Conservation (phyloP, 129 eudicot species). For the Apium graveolens region DNA sequence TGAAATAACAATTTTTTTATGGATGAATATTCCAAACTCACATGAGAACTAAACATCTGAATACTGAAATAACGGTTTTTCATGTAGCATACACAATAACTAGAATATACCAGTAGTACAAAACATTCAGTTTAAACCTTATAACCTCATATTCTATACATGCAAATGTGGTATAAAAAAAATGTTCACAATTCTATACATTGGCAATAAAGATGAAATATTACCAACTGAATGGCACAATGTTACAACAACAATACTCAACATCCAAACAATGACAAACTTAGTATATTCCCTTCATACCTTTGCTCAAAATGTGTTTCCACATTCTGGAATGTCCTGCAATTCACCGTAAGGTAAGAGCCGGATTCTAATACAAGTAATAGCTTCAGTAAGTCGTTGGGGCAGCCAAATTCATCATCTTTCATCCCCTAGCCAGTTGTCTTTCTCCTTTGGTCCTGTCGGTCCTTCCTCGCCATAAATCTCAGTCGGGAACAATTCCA, state of each 20-base stretch:
- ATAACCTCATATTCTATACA: neutral
- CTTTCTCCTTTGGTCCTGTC: conserved; percentile 97
- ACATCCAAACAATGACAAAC: neutral
- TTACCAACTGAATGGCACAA: neutral
- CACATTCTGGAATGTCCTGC: neutral
- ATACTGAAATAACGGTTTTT: too few relatives aligned
- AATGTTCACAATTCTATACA: neutral
- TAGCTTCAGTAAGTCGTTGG: neutral
- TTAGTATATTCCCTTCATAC: neutral
- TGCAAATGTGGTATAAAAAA: neutral
- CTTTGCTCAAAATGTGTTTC: neutral
- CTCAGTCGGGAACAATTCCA: conserved; percentile 74
- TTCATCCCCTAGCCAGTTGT: conserved; percentile 93
- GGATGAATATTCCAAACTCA: too few relatives aligned
- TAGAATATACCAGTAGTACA: neutral
- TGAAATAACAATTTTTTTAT: too few relatives aligned
- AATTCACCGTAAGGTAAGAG: neutral
- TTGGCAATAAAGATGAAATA: neutral
- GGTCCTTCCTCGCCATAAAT: conserved; percentile 94
- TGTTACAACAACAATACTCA: neutral
- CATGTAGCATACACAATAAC: neutral
- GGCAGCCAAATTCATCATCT: conserved; percentile 32
- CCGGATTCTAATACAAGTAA: neutral
- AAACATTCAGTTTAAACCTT: neutral
- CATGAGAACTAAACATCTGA: neutral